Conservation (phyloP, 148 eudicot species). For the Gaultheria prostrata region DNA sequence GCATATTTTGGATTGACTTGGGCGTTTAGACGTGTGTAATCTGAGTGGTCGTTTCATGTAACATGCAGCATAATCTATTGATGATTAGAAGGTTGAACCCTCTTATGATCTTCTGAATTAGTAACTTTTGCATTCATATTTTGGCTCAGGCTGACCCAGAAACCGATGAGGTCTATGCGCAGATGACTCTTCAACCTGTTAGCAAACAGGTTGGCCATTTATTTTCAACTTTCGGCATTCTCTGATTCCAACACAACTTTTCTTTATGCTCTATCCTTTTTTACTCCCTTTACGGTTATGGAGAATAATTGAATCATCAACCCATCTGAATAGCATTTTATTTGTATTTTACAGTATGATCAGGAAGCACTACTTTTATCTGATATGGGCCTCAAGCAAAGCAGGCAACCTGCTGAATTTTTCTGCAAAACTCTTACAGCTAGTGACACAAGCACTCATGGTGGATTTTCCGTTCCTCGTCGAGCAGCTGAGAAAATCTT, state of each 20-base stretch:
- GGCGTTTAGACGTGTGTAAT: background rate
- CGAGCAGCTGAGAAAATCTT: slow-evolving; percentile 98
- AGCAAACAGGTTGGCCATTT: slow-evolving; percentile 44
- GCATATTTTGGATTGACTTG: background rate
- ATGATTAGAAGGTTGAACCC: background rate
- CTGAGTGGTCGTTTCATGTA: background rate
- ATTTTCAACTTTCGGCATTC: background rate
- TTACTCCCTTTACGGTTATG: background rate
- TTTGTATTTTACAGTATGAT: slow-evolving; percentile 58
- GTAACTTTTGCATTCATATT: background rate
- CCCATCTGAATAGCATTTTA: slow-evolving; percentile 10
- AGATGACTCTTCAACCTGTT: slow-evolving; percentile 98
- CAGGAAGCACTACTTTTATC: slow-evolving; percentile 90
- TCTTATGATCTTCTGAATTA: background rate
- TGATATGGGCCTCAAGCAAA: slow-evolving; percentile 91
- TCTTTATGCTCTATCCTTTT: background rate
- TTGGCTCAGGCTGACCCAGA: slow-evolving; percentile 81
- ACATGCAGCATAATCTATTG: background rate
- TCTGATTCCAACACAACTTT: background rate
- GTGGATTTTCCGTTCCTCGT: slow-evolving; percentile 97
- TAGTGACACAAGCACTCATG: slow-evolving; percentile 99
- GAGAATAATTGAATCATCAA: background rate
- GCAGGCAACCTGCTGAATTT: slow-evolving; percentile 85
- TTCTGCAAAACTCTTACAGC: slow-evolving; percentile 99
- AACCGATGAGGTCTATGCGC: slow-evolving; percentile 99